These are phyloP conservation scores for Casuarina cunninghamiana DNA, from an alignment of 306 rosid species.

Conservation along the genomic window DNA sequence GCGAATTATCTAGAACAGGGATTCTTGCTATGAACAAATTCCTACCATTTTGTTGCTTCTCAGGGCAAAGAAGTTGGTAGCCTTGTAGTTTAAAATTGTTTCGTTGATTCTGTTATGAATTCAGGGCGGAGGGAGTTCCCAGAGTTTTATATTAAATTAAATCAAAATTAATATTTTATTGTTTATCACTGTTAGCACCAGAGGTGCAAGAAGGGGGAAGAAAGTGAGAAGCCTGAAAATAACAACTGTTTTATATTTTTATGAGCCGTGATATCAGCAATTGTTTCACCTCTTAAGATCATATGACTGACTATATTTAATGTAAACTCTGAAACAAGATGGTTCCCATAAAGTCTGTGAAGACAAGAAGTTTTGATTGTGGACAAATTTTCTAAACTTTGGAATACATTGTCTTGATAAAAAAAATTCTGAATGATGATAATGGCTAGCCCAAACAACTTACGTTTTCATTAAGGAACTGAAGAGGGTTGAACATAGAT, in stretches of 20 bases:
- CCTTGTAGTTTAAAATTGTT: neutral
- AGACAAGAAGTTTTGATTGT: neutral
- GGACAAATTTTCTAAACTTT: neutral
- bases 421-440: neutral
- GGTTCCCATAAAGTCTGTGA: neutral
- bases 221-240: slow-evolving; percentile 14
- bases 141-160: neutral
- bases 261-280: slow-evolving; percentile 3
- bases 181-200: neutral
- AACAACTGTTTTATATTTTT: neutral
- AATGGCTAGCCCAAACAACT: neutral
- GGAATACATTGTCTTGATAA: neutral
- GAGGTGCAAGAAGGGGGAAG: neutral
- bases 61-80: neutral
- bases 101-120: neutral
- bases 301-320: neutral
- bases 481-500: slow-evolving; percentile 1
- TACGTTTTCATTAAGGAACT: neutral
- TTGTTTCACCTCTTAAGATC: neutral
- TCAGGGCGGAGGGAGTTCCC: neutral
- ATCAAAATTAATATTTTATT: neutral
- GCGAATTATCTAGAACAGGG: neutral
- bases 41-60: neutral
- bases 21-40: neutral
- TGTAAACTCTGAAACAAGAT: neutral